Evolutionary conservation across 495 filamentous ascomycete species (phyloP).

Genomic region (Aspergillus kassunensis): DNA sequence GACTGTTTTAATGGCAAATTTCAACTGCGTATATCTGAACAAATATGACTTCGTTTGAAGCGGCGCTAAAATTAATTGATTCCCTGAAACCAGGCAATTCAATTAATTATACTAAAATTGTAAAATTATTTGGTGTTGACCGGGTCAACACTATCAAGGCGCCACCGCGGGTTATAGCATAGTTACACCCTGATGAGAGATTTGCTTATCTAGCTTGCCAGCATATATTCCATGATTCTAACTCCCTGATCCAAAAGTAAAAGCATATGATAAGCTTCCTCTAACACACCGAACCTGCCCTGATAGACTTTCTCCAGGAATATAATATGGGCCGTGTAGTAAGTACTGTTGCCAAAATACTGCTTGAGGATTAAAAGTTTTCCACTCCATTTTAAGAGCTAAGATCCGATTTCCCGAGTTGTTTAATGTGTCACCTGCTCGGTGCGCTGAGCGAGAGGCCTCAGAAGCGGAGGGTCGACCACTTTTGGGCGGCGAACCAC

Average conservation of each 20-base stretch:
- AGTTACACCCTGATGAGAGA: slow-evolving; percentile 19
- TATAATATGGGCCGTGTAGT: slow-evolving; percentile 13
- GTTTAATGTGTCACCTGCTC: not conserved
- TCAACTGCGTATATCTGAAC: no score
- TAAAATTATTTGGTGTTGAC: no score
- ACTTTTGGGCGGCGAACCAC: no score
- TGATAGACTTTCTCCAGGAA: slow-evolving; percentile 15
- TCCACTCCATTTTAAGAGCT: slow-evolving; percentile 8
- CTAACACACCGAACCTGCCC: not conserved
- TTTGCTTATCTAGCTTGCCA: slow-evolving; percentile 29
- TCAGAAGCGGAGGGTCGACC: slow-evolving; percentile 15
- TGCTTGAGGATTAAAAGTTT: slow-evolving; percentile 10
- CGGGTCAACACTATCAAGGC: no score
- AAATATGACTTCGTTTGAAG: no score
- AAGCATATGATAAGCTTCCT: slow-evolving; percentile 25
- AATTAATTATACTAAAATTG: no score
- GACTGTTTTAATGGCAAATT: no score
- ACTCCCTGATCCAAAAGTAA: slow-evolving; percentile 23
- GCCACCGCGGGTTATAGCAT: no score
- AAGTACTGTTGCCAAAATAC: slow-evolving; percentile 14
- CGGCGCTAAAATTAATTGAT: no score
- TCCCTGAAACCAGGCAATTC: no score
- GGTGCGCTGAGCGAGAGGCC: slow-evolving; percentile 9
- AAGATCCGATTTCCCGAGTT: slow-evolving; percentile 16
- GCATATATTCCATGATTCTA: slow-evolving; percentile 27